Conservation (phyloP, 208 protist genomes). For the Crithidia acanthocephali region DNA sequence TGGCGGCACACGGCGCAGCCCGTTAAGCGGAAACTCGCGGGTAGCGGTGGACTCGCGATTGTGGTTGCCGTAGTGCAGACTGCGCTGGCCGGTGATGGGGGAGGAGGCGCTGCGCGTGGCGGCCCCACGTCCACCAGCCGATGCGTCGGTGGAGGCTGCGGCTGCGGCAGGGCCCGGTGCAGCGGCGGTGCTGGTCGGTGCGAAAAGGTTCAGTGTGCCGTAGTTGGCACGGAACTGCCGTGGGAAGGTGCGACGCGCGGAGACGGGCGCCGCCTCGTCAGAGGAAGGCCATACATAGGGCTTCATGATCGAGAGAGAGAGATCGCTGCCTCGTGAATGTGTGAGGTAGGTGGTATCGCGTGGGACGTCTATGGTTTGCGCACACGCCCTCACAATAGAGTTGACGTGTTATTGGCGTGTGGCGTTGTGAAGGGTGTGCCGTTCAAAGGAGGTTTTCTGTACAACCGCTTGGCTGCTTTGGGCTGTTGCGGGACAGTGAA, state of each 20-base stretch:
- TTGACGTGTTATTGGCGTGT: too few relatives aligned
- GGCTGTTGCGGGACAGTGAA: too few relatives aligned
- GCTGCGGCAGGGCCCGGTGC: neutral
- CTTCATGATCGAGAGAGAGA: constrained; percentile 15
- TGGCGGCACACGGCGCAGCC: constrained; percentile 51
- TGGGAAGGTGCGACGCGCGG: constrained; percentile 25
- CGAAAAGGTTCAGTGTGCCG: constrained; percentile 56
- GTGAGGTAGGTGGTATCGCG: too few relatives aligned
- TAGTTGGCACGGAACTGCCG: constrained; percentile 32
- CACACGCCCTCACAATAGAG: too few relatives aligned
- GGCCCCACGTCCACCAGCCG: too few relatives aligned
- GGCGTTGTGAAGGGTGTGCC: too few relatives aligned
- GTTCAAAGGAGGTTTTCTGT: too few relatives aligned
- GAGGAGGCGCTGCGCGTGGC: neutral
- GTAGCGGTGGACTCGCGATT: constrained; percentile 60
- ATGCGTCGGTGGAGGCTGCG: too few relatives aligned
- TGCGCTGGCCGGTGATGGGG: constrained; percentile 24
- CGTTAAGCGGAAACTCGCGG: constrained; percentile 55
- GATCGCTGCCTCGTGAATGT: neutral
- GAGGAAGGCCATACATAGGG: constrained; percentile 34
- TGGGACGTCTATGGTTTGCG: too few relatives aligned
- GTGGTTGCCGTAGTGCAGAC: constrained; percentile 35
- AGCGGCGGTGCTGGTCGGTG: neutral
- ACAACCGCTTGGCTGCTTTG: too few relatives aligned
- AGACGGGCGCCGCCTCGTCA: constrained; percentile 29